A percentile compares a stretch with the other conserved stretches of the same genome.
These are phyloP conservation scores for Pichia pseudocactophila DNA, from an alignment of 805 yeast genomes.

Conservation along the genomic window DNA sequence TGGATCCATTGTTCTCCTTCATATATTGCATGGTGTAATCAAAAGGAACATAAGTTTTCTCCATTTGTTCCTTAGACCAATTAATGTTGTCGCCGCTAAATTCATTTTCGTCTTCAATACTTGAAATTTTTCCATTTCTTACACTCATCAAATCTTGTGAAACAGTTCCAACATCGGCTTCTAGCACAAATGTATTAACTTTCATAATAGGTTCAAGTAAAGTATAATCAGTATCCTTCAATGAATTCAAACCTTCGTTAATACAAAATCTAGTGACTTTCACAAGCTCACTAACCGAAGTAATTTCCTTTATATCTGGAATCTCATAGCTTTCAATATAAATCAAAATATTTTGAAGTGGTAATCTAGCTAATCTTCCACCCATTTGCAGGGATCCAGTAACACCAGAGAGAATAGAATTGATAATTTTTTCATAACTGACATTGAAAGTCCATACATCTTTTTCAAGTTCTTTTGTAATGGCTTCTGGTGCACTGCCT, in stretches of 20 bases:
- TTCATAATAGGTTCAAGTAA: constrained; percentile 86
- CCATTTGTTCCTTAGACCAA: constrained; percentile 50
- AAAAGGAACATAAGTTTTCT: constrained; percentile 60
- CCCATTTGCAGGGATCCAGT: constrained; percentile 58
- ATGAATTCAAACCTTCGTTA: constrained; percentile 27
- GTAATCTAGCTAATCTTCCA: constrained; percentile 48
- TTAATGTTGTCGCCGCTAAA: constrained; percentile 21
- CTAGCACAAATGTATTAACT: constrained; percentile 54
- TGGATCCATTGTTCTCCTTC: constrained; percentile 18
- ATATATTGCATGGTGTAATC: constrained; percentile 50
- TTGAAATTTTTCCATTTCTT: constrained; percentile 63
- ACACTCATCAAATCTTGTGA: constrained; percentile 76
- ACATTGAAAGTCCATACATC: constrained; percentile 39
- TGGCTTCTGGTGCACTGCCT: constrained; percentile 18
- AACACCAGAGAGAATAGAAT: constrained; percentile 49
- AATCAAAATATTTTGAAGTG: constrained; percentile 54
- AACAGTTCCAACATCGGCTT: constrained; percentile 72
- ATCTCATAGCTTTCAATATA: constrained; percentile 43
- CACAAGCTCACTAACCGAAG: constrained; percentile 32
- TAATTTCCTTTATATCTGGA: constrained; percentile 36
- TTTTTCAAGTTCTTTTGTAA: constrained; percentile 16
- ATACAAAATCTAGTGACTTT: constrained; percentile 39
- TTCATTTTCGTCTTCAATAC: constrained; percentile 56
- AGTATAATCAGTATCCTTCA: constrained; percentile 31
- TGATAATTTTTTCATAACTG: constrained; percentile 41